Percentiles rank a stretch among this genome's conserved stretches.
These are phyloP conservation scores for Monilinia polystroma DNA, from an alignment of 2,329 filamentous ascomycete species.

Conservation along the genomic window DNA sequence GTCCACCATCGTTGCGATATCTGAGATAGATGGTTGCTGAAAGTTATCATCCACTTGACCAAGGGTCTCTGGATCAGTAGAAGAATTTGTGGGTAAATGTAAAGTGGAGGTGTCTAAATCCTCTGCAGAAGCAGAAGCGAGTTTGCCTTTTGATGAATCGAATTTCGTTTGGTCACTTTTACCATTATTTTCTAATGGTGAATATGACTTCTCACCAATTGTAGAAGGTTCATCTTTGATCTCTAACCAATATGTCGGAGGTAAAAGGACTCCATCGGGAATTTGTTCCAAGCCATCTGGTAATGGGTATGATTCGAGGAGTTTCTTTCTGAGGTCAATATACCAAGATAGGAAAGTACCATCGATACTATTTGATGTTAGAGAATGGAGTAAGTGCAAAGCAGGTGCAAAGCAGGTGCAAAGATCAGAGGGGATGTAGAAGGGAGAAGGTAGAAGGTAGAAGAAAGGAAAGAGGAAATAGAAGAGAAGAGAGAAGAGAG, in stretches of 20 bases:
- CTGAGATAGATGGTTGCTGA: neutral
- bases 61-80: neutral
- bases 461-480: too few relatives aligned
- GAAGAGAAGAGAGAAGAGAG: too few relatives aligned
- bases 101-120: neutral
- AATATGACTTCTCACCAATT: neutral
- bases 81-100: neutral
- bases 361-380: conserved; percentile 60
- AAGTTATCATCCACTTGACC: neutral
- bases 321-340: conserved; percentile 60
- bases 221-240: conserved; percentile 18
- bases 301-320: conserved; percentile 68
- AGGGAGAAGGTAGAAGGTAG: too few relatives aligned
- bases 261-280: conserved; percentile 69
- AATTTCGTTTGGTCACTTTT: neutral
- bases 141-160: neutral
- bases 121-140: neutral
- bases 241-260: conserved; percentile 52
- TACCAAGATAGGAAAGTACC: conserved; percentile 80
- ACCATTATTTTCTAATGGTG: neutral
- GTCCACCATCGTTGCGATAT: neutral
- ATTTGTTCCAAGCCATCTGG: conserved; percentile 67
- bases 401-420: too few relatives aligned
- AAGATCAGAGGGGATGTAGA: too few relatives aligned
- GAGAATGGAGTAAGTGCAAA: too few relatives aligned